These are phyloP conservation scores for Pseudogymnoascus sp. DNA, from an alignment of 2,329 filamentous ascomycete species.

Conservation along the genomic window DNA sequence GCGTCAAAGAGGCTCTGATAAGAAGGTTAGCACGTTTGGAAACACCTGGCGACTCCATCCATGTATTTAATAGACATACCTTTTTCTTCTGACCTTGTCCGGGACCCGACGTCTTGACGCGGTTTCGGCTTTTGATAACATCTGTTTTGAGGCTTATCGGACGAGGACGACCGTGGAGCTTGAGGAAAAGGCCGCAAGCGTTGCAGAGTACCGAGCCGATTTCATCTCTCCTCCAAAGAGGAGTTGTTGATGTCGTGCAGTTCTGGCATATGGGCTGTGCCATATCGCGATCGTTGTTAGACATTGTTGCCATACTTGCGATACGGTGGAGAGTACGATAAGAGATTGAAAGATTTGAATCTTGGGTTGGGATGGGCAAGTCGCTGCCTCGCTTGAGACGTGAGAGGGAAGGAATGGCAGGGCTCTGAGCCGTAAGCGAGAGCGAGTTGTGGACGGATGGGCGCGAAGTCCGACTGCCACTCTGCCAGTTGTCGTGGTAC, in stretches of 20 bases:
- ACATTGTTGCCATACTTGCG: slow-evolving; percentile 46
- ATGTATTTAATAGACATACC: slow-evolving; percentile 44
- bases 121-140: slow-evolving; percentile 98
- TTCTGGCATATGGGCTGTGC: slow-evolving; percentile 95
- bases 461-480: slow-evolving; percentile 11
- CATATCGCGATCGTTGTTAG: slow-evolving; percentile 39
- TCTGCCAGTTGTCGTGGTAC: not conserved
- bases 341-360: slow-evolving; percentile 13
- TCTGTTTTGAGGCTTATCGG: slow-evolving; percentile 98
- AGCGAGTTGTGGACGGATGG: slow-evolving; percentile 14
- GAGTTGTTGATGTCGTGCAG: slow-evolving; percentile 90
- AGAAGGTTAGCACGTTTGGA: slow-evolving; percentile 18
- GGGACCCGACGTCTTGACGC: slow-evolving; percentile 79
- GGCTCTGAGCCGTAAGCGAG: slow-evolving; percentile 6
- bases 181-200: slow-evolving; percentile 93
- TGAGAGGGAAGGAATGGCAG: not conserved
- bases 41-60: slow-evolving; percentile 15
- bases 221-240: slow-evolving; percentile 96
- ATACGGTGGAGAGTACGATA: slow-evolving; percentile 11
- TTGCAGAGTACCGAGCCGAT: slow-evolving; percentile 94
- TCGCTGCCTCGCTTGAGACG: slow-evolving; percentile 8
- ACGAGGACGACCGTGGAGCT: slow-evolving; percentile 86
- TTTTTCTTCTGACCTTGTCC: slow-evolving; percentile 74
- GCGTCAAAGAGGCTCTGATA: slow-evolving; percentile 34
- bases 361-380: slow-evolving; percentile 9